Conservation (phyloP, 768 basidiomycete genomes). For the Termitomyces heimii region DNA sequence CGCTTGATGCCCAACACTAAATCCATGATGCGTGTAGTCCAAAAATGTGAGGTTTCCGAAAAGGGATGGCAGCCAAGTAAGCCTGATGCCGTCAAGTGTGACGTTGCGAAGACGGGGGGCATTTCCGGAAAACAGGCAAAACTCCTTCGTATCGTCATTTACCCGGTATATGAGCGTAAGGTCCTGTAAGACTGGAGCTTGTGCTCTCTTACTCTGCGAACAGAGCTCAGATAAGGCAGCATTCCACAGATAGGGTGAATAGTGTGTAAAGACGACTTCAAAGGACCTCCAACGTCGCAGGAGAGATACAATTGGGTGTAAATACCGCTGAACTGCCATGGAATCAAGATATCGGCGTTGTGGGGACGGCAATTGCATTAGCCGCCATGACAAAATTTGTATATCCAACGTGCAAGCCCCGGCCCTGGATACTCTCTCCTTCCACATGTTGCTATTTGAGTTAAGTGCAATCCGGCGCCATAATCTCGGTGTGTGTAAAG, state of each 20-base stretch:
- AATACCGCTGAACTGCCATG: constrained; percentile 51
- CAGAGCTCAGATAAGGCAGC: constrained; percentile 55
- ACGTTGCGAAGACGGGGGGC: constrained; percentile 51
- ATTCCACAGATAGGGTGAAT: constrained; percentile 64
- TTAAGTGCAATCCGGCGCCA: constrained; percentile 58
- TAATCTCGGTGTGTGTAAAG: constrained; percentile 52
- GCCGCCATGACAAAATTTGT: constrained; percentile 33
- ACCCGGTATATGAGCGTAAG: constrained; percentile 51
- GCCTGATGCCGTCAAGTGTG: constrained; percentile 57
- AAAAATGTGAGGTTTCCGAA: constrained; percentile 57
- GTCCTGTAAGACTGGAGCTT: constrained; percentile 43
- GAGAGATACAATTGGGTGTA: constrained; percentile 50
- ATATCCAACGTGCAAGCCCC: constrained; percentile 59
- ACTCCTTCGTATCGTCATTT: constrained; percentile 69
- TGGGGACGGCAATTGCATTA: constrained; percentile 17
- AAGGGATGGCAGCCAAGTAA: constrained; percentile 57
- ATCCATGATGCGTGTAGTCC: constrained; percentile 70
- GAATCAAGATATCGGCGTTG: constrained; percentile 31
- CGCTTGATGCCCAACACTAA: constrained; percentile 51
- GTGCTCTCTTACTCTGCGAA: constrained; percentile 23
- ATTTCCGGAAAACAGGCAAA: constrained; percentile 53
- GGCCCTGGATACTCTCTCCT: constrained; percentile 54
- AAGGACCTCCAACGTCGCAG: constrained; percentile 59
- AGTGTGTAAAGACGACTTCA: constrained; percentile 46
- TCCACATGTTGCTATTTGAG: constrained; percentile 52